These are phyloP conservation scores for Debaryomycetaceae sp. DNA, from an alignment of 1,139 yeast genomes.

Conservation along the genomic window DNA sequence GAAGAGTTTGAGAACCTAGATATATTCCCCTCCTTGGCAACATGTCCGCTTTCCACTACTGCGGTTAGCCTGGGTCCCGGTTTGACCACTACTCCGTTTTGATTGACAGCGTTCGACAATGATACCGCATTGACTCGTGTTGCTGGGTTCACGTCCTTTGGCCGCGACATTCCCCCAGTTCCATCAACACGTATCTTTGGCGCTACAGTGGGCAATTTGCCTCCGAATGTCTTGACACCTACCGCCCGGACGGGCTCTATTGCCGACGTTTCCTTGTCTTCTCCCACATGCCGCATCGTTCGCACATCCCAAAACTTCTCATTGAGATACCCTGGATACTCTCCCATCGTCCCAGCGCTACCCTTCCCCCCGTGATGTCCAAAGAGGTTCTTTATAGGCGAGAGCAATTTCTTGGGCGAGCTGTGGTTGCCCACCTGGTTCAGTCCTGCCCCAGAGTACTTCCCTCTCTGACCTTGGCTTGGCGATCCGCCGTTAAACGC, in stretches of 20 bases:
- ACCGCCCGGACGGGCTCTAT: slow-evolving; percentile 3
- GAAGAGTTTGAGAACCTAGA: neutral
- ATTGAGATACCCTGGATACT: neutral
- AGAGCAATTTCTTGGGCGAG: slow-evolving; percentile 42
- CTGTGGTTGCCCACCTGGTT: slow-evolving; percentile 10
- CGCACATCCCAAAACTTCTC: neutral
- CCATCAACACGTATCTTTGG: neutral
- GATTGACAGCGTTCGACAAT: slow-evolving; percentile 4
- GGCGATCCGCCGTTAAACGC: neutral
- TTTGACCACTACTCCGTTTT: neutral
- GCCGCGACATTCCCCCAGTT: neutral
- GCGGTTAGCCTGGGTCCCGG: neutral
- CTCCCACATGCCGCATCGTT: slow-evolving; percentile 6
- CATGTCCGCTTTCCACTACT: neutral
- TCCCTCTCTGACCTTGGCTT: neutral
- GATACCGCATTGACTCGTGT: neutral
- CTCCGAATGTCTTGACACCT: neutral
- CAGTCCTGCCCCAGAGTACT: slow-evolving; percentile 4
- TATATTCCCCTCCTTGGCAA: neutral
- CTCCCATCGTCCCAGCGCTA: slow-evolving; percentile 14
- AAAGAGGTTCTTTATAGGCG: slow-evolving; percentile 43
- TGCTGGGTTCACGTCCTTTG: neutral
- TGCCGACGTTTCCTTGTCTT: slow-evolving; percentile 3
- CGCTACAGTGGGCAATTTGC: neutral
- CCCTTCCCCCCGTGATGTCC: slow-evolving; percentile 5